Evolutionary conservation across 208 protist genomes (phyloP).

Genomic region (Dictyostelium gargantuum): DNA sequence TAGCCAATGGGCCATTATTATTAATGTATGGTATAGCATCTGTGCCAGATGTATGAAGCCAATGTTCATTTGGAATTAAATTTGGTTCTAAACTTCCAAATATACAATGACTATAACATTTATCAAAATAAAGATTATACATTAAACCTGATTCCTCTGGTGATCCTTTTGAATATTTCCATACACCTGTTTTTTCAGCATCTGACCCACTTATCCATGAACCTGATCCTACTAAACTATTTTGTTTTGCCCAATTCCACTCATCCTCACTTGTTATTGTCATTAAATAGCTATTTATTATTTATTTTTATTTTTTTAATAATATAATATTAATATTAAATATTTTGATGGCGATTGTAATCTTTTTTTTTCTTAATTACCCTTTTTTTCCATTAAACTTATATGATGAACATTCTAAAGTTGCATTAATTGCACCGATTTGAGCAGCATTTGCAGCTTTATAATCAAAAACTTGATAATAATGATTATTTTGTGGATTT

Average conservation of each 20-base stretch:
- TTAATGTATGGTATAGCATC: background rate
- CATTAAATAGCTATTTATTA: background rate
- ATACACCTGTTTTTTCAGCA: background rate
- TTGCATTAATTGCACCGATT: background rate
- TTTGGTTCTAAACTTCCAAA: slow-evolving; percentile 15
- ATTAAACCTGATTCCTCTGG: background rate
- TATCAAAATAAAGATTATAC: slow-evolving; percentile 31
- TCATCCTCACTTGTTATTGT: background rate
- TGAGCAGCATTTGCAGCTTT: background rate
- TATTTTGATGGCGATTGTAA: background rate
- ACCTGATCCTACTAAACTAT: background rate
- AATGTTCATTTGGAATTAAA: slow-evolving; percentile 14
- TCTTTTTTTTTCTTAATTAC: background rate
- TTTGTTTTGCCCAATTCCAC: background rate
- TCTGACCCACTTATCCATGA: background rate
- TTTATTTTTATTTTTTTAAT: background rate
- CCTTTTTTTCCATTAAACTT: background rate
- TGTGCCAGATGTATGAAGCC: background rate
- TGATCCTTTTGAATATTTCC: background rate
- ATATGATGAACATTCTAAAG: background rate
- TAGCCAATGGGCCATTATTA: background rate
- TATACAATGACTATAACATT: background rate
- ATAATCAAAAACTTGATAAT: background rate
- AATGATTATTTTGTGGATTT: background rate
- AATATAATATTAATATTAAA: background rate